Evolutionary conservation across 345 rosid species (phyloP).

Genomic region (Aethionema arabicum): DNA sequence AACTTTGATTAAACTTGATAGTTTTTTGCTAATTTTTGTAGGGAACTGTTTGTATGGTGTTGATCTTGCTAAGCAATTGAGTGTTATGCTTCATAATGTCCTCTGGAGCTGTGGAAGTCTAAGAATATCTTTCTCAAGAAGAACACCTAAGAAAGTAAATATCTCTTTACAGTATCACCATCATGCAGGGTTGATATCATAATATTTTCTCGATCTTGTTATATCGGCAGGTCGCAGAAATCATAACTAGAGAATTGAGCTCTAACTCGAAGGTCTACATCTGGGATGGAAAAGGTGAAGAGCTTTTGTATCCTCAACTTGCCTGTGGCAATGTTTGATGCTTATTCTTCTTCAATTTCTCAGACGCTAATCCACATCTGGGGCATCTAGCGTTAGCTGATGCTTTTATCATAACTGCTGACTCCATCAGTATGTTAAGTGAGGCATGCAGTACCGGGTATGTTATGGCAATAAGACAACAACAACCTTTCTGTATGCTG

Average conservation of each 20-base stretch:
- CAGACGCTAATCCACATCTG: slow-evolving; percentile 85
- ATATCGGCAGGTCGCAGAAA: slow-evolving; percentile 49
- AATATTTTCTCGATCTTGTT: slow-evolving; percentile 13
- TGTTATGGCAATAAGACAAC: slow-evolving; percentile 24
- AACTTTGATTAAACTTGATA: neutral
- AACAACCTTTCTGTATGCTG: neutral
- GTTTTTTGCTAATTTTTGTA: slow-evolving; percentile 25
- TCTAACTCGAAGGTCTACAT: slow-evolving; percentile 65
- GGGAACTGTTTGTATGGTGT: slow-evolving; percentile 73
- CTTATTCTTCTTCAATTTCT: slow-evolving; percentile 13
- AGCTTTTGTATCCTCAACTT: slow-evolving; percentile 1
- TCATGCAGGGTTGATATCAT: neutral
- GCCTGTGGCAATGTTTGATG: neutral
- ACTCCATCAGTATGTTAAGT: slow-evolving; percentile 94
- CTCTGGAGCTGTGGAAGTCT: slow-evolving; percentile 85
- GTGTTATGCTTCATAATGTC: slow-evolving; percentile 55
- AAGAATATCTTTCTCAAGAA: slow-evolving; percentile 80
- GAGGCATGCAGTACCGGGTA: slow-evolving; percentile 97
- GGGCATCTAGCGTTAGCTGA: slow-evolving; percentile 96
- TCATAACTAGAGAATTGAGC: slow-evolving; percentile 50
- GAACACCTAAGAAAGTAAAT: slow-evolving; percentile 67
- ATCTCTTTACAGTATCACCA: neutral
- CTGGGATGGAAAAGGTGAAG: slow-evolving; percentile 76
- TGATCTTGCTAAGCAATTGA: slow-evolving; percentile 70
- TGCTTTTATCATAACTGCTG: slow-evolving; percentile 88